Evolutionary conservation across 306 rosid species (phyloP), one percentile per base, ranked within the genome.

Genomic region (Pyrus betulifolia): DNA sequence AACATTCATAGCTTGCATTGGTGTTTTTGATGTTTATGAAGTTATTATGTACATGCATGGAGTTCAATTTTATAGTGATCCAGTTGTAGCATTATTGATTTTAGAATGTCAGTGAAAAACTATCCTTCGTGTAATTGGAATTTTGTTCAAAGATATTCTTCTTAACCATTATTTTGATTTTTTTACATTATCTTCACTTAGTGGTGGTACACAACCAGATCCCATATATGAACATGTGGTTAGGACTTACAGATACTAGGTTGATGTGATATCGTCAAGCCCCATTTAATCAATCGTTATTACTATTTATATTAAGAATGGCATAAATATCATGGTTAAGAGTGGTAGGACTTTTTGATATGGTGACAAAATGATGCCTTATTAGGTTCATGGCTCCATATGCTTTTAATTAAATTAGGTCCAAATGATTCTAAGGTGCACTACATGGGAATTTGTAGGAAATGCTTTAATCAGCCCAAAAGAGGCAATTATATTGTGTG

Each of bases 71-170:
- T 75, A 30, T 67, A 38, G 49, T 65, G 57, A 68, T 75, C 12
- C 69, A 21, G 65, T 75, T 69, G 57, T 74, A 71, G 71, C 68
- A 71, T 69, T 74, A 61, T 70, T 33, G 57, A 75, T n/a, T 74
- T 62, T 13, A n/a, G 40, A 30, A 25, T 67, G 30, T 68, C 69
- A 54, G 65, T 67, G 68, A 76, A 76, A 25, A 17, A 22, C 40
- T n/a, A 10, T 12, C 46, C 63, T 58, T 5, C 4, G 4, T 28
- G 18, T 60, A 35, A 19, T 61, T 27, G 22, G 33, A 64, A 64
- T 64, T 30, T 64, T 30, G 12, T 64, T 67, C 51, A 19, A 67
- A 38, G 44, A 18, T 30, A 46, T 12, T 21, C 2, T 15, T 49
- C 19, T 67, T 9, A 40, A 40, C 71, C 31, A 3, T 14, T 8